Evolutionary conservation across 139 green algal genomes (phyloP), one percentile per base, ranked within the genome.

Genomic region (Asterochloris sp.): DNA sequence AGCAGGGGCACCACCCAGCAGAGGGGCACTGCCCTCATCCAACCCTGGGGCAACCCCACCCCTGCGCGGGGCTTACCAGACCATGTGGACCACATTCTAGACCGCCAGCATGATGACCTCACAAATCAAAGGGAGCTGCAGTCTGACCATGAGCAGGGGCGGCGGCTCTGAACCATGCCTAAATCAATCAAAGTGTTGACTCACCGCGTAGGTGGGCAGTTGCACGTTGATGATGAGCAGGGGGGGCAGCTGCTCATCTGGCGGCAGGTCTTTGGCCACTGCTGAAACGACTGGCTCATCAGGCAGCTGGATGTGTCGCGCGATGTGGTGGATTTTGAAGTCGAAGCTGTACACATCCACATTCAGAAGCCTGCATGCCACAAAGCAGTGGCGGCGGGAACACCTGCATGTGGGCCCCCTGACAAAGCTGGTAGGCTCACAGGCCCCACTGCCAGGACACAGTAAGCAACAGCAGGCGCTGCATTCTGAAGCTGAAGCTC

Each of bases 141-240:
- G n/a, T n/a, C n/a, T n/a, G n/a, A n/a, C n/a, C n/a, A n/a, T n/a
- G n/a, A n/a, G n/a, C 63, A 71, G 17, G 66, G 9, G 21, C 21
- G 17, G 17, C 66, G 9, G 66, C 66, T 9, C 21, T 71, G 66
- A 23, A 26, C 21, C 19, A 71, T 21, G 6, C 66, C 17, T 14
- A 69, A 14, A 24, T 6, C 38, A 6, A 54, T 54, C 38, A 54
- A 54, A 54, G 38, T 54, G 38, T 54, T 54, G 38, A 82, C 38
- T 60, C 63, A 93, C 89, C 83, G 86, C 63, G 84, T 97, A 96
- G 2, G 81, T 86, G 12, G 94, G 94, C 74, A 98, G 78, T 86
- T 97, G 94, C 27, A 98, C 78, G 82, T 95, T 97, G 89, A 98
- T 82, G 73, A 98, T 86, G 0, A 98, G 85, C 76, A 98, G 82